Evolutionary conservation across 2,329 filamentous ascomycete species (phyloP).

Genomic region (Aspergillus sp.): DNA sequence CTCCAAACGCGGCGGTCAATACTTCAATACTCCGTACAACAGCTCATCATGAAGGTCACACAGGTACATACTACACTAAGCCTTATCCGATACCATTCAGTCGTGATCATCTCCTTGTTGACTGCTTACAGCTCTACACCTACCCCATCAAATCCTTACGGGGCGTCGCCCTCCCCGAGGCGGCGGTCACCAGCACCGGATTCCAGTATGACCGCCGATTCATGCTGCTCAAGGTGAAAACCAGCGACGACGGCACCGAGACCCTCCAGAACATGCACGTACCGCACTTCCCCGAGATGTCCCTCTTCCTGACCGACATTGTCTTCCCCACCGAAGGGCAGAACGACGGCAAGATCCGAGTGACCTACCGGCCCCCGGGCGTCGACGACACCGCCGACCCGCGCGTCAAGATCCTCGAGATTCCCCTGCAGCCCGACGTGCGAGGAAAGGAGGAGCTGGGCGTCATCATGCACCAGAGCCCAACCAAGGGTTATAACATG

Average conservation of each 20-base stretch:
- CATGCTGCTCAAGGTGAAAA: constrained; percentile 62
- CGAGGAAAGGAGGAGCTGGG: constrained; percentile 48
- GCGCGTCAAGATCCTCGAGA: constrained; percentile 40
- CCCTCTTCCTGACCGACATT: constrained; percentile 64
- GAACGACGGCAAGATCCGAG: constrained; percentile 36
- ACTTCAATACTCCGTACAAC: background rate
- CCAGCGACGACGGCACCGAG: constrained; percentile 18
- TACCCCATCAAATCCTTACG: constrained; percentile 76
- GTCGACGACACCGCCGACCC: constrained; percentile 10
- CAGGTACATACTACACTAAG: constrained; percentile 20
- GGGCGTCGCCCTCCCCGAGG: constrained; percentile 54
- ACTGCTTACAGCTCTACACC: constrained; percentile 57
- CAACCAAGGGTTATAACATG: constrained; percentile 63
- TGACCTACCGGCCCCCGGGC: constrained; percentile 39
- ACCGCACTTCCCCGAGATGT: constrained; percentile 57
- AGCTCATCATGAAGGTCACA: constrained; percentile 38
- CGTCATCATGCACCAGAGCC: constrained; percentile 61
- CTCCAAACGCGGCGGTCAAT: too few relatives aligned
- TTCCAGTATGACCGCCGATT: constrained; percentile 67
- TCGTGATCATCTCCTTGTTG: background rate
- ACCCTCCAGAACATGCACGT: constrained; percentile 61
- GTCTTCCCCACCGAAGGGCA: constrained; percentile 25
- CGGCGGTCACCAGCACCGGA: constrained; percentile 61
- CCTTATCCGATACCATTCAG: background rate
- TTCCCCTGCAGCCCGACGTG: constrained; percentile 58